These are phyloP conservation scores for Colletotrichum agaves DNA, from an alignment of 2,329 filamentous ascomycete genomes.

Conservation along the genomic window DNA sequence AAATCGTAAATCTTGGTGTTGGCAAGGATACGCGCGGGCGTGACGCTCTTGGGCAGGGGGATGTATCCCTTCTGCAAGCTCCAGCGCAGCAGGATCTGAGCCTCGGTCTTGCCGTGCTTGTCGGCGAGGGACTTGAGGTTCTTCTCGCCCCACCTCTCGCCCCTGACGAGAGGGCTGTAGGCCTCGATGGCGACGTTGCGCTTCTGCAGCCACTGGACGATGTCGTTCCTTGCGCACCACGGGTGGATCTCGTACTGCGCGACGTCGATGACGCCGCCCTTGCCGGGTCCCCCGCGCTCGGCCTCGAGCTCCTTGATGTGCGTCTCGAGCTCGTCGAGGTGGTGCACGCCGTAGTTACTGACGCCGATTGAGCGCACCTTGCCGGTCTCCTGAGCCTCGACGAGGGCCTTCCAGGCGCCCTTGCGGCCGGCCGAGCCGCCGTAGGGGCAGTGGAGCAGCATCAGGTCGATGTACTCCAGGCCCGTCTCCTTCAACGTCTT, in stretches of 20 bases:
- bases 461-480: slow-evolving; percentile 74
- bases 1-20: slow-evolving; percentile 70
- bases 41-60: slow-evolving; percentile 80
- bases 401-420: slow-evolving; percentile 70
- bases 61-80: slow-evolving; percentile 82
- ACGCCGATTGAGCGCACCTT: slow-evolving; percentile 71
- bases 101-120: slow-evolving; percentile 78
- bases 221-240: slow-evolving; percentile 83
- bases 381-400: slow-evolving; percentile 71
- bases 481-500: slow-evolving; percentile 70
- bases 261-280: slow-evolving; percentile 79
- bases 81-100: slow-evolving; percentile 84
- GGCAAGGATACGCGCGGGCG: slow-evolving; percentile 71
- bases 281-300: slow-evolving; percentile 67
- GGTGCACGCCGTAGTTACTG: slow-evolving; percentile 74
- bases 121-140: slow-evolving; percentile 72
- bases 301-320: slow-evolving; percentile 70
- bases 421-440: slow-evolving; percentile 66
- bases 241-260: slow-evolving; percentile 93
- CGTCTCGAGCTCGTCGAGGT: slow-evolving; percentile 68
- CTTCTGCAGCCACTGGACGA: slow-evolving; percentile 79
- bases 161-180: slow-evolving; percentile 71
- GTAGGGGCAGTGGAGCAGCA: slow-evolving; percentile 71
- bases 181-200: slow-evolving; percentile 72
- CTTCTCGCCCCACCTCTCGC: slow-evolving; percentile 76